Conservation (phyloP, 805 yeast species). For the Candida argentea region DNA sequence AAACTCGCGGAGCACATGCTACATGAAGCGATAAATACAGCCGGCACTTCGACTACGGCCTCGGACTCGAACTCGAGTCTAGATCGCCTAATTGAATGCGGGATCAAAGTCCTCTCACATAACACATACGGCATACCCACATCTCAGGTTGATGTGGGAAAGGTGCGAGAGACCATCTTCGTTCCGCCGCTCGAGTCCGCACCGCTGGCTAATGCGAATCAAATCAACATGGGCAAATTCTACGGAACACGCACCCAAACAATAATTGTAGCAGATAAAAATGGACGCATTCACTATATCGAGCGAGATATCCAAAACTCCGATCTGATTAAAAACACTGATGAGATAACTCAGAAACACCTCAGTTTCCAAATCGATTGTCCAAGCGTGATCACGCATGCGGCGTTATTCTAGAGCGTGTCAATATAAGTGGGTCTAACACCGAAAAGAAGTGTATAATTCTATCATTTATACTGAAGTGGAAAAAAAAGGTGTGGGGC, state of each 20-base stretch:
- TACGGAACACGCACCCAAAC: constrained; percentile 91
- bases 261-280: constrained; percentile 47
- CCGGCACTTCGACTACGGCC: constrained; percentile 7
- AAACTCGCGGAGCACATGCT: constrained; percentile 32
- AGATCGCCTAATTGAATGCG: constrained; percentile 36
- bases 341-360: constrained; percentile 1
- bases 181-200: constrained; percentile 52
- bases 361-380: constrained; percentile 2
- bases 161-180: constrained; percentile 43
- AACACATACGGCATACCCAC: constrained; percentile 23
- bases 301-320: constrained; percentile 53
- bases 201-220: constrained; percentile 3
- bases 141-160: neutral
- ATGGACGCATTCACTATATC: constrained; percentile 43
- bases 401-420: too few species aligned
- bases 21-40: constrained; percentile 9
- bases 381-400: too few species aligned
- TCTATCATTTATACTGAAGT: too few species aligned
- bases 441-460: too few species aligned
- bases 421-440: too few species aligned
- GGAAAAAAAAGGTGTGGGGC: too few species aligned
- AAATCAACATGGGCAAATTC: constrained; percentile 34
- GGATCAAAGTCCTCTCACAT: constrained; percentile 45
- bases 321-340: constrained; percentile 13
- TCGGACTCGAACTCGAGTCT: too few species aligned